Evolutionary conservation across 208 protist species (phyloP).

Genomic region (Leishmania amazonensis): DNA sequence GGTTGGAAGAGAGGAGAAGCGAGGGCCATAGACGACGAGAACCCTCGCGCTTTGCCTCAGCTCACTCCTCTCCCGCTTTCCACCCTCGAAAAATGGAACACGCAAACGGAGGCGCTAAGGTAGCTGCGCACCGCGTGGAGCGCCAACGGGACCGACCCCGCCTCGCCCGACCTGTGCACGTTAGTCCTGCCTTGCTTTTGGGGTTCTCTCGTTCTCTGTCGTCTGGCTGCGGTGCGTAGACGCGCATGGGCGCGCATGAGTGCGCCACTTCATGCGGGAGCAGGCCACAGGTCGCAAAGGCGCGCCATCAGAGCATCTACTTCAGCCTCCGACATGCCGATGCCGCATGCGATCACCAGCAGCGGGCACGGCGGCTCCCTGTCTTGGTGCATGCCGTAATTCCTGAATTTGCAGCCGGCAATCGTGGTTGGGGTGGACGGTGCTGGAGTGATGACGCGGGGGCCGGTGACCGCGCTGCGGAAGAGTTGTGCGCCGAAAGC

Average conservation of each 20-base stretch:
- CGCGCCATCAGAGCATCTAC: constrained; percentile 40
- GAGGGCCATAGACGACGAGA: too few relatives aligned
- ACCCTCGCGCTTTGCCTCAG: too few relatives aligned
- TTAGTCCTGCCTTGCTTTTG: not conserved
- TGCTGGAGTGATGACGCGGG: constrained; percentile 62
- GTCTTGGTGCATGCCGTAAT: constrained; percentile 71
- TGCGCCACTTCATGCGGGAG: not conserved
- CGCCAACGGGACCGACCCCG: not conserved
- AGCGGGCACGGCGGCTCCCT: constrained; percentile 35
- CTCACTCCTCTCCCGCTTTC: too few relatives aligned
- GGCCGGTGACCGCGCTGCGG: constrained; percentile 67
- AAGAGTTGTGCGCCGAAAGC: constrained; percentile 78
- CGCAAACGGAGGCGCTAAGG: not conserved
- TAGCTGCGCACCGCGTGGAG: not conserved
- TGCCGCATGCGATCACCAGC: constrained; percentile 71
- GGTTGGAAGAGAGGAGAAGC: not conserved
- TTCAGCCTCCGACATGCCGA: constrained; percentile 61
- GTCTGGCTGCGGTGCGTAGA: not conserved
- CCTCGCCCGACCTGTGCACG: too few relatives aligned
- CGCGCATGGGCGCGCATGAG: not conserved
- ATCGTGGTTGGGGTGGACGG: constrained; percentile 35
- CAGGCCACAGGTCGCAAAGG: constrained; percentile 57
- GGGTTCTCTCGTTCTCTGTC: not conserved
- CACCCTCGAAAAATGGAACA: not conserved
- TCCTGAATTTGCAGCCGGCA: constrained; percentile 48